Evolutionary conservation across 208 protist genomes (phyloP).

Genomic region (Trypanosoma vivax): DNA sequence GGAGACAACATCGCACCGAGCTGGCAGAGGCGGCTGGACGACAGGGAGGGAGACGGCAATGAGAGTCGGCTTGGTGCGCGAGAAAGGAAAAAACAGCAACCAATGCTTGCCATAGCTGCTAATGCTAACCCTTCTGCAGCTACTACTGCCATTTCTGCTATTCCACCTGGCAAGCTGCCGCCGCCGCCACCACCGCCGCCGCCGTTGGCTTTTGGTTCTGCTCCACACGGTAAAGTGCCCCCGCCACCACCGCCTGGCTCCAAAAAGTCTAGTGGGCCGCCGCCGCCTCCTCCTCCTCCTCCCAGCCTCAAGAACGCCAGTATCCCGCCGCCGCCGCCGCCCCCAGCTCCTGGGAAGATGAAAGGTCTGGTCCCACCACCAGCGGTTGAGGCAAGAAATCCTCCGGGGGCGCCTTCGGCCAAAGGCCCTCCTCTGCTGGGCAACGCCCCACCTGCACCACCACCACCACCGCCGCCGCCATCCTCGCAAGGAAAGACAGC

Average conservation of each 20-base stretch:
- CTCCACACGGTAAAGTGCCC: not conserved
- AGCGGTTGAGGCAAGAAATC: not conserved
- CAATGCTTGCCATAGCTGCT: slow-evolving; percentile 13
- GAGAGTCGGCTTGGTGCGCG: not conserved
- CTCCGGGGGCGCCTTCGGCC: not conserved
- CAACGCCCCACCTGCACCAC: slow-evolving; percentile 16
- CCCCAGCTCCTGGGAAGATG: slow-evolving; percentile 14
- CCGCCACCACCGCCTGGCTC: slow-evolving; percentile 24
- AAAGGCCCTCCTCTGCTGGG: not conserved
- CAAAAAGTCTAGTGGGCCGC: slow-evolving; percentile 16
- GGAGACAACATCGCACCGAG: slow-evolving; percentile 30
- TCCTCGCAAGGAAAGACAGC: slow-evolving; percentile 2
- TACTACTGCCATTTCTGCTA: not conserved
- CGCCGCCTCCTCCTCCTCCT: slow-evolving; percentile 22
- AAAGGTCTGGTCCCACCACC: slow-evolving; percentile 6
- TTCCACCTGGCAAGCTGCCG: not conserved
- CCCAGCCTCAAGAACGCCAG: too few relatives aligned
- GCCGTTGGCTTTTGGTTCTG: slow-evolving; percentile 1
- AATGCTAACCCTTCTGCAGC: not conserved
- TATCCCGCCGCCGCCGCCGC: slow-evolving; percentile 25
- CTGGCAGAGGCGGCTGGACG: slow-evolving; percentile 16
- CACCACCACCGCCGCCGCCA: slow-evolving; percentile 9
- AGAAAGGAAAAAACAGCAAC: not conserved
- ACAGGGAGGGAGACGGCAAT: slow-evolving; percentile 8
- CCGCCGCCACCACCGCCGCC: slow-evolving; percentile 14